Conservation (phyloP, 441 rosid genomes). For the Manihot esculenta region DNA sequence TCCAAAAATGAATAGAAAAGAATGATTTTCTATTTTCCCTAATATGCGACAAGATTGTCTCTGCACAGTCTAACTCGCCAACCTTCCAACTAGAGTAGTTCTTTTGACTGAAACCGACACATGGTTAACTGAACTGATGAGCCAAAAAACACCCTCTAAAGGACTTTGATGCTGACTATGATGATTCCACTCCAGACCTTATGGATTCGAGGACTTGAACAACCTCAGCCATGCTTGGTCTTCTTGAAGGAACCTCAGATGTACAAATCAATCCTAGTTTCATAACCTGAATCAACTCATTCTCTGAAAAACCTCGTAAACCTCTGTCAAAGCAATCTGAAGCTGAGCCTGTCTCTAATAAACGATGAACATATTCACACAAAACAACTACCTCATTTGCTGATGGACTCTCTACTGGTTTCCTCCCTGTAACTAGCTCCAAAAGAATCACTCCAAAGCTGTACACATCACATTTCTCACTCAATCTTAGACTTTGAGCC, state of each 20-base stretch:
- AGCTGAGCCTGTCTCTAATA: slow-evolving; percentile 75
- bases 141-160: slow-evolving; percentile 16
- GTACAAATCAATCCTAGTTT: slow-evolving; percentile 87
- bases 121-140: slow-evolving; percentile 18
- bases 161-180: slow-evolving; percentile 31
- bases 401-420: slow-evolving; percentile 76
- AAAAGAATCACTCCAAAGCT: slow-evolving; percentile 88
- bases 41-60: slow-evolving; percentile 27
- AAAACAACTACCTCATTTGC: slow-evolving; percentile 64
- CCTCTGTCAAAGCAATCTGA: slow-evolving; percentile 79
- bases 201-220: slow-evolving; percentile 97
- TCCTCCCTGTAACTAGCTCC: slow-evolving; percentile 86
- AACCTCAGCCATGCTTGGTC: slow-evolving; percentile 98
- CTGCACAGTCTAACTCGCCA: slow-evolving; percentile 40
- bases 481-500: slow-evolving; percentile 71
- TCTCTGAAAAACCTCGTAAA: slow-evolving; percentile 71
- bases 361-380: slow-evolving; percentile 74
- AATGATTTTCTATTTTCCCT: slow-evolving; percentile 32
- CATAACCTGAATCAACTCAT: slow-evolving; percentile 93
- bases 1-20: slow-evolving; percentile 48
- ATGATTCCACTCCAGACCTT: slow-evolving; percentile 58
- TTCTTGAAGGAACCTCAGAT: slow-evolving; percentile 65
- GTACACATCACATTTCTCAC: slow-evolving; percentile 88
- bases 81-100: slow-evolving; percentile 30
- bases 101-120: slow-evolving; percentile 12